phyloP scores from a whole-genome alignment of 805 yeast species.

The Saccharomyces jurei region DNA sequence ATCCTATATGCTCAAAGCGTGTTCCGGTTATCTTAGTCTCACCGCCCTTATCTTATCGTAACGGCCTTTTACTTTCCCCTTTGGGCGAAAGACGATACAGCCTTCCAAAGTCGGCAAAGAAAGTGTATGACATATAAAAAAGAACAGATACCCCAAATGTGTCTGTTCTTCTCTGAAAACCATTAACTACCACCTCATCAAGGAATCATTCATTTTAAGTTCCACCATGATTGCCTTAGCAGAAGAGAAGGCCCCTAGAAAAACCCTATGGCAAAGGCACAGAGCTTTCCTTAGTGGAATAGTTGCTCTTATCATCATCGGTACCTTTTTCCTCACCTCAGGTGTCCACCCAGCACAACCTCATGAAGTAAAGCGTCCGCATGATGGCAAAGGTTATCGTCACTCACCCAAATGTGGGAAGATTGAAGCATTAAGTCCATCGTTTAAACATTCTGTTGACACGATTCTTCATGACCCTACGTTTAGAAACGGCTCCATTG shows the following conservation, averaged over 20 bases:
- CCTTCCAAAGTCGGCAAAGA: not conserved
- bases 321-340: not conserved
- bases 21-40: not conserved
- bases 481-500: conserved; percentile 29
- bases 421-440: conserved; percentile 20
- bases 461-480: conserved; percentile 27
- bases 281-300: conserved; percentile 1
- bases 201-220: not conserved
- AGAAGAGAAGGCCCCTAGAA: not conserved
- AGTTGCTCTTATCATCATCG: conserved; percentile 6
- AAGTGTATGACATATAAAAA: not conserved
- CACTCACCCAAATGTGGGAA: conserved; percentile 9
- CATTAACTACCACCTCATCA: not conserved
- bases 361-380: not conserved
- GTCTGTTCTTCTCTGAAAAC: not conserved
- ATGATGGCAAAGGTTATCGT: not conserved
- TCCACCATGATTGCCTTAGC: not conserved
- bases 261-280: not conserved
- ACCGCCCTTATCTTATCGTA: not conserved
- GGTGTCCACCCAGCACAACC: not conserved
- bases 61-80: not conserved
- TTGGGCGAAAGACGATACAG: not conserved
- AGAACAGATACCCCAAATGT: not conserved
- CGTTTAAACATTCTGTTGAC: conserved; percentile 17
- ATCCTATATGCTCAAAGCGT: not conserved